Conservation (phyloP, 2,329 filamentous ascomycete species). For the Simplicillium sp. region DNA sequence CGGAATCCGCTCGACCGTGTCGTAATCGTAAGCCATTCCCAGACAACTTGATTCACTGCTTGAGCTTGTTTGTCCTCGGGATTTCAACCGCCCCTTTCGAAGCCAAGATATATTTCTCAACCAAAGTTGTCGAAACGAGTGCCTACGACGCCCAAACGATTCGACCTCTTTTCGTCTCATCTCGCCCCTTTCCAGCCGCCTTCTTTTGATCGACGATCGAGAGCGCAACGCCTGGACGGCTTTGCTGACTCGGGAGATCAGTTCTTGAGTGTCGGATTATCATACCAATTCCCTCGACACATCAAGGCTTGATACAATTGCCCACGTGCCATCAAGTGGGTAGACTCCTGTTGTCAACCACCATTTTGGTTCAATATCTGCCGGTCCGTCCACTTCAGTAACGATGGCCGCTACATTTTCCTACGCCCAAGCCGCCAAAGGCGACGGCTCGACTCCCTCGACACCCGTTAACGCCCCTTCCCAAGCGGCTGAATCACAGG, state of each 20-base stretch:
- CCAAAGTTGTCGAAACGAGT: neutral
- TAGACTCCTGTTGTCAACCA: constrained; percentile 1
- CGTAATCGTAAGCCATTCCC: too few species aligned
- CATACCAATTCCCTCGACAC: neutral
- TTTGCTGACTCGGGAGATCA: constrained; percentile 8
- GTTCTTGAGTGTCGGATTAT: neutral
- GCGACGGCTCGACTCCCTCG: constrained; percentile 34
- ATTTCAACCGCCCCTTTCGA: too few species aligned
- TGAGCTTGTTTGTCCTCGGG: too few species aligned
- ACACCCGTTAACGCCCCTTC: constrained; percentile 19
- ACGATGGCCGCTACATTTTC: constrained; percentile 61
- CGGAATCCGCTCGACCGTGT: too few species aligned
- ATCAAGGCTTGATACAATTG: neutral
- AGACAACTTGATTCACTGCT: too few species aligned
- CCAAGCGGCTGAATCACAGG: constrained; percentile 4
- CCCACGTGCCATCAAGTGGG: neutral
- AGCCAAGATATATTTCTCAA: too few species aligned
- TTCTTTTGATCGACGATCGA: constrained; percentile 8
- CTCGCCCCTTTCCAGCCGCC: neutral
- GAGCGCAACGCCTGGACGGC: constrained; percentile 5
- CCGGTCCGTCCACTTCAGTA: constrained; percentile 16
- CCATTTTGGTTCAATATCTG: constrained; percentile 16
- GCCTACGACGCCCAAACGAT: neutral
- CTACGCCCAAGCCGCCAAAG: constrained; percentile 92
- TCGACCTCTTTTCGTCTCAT: neutral